Conservation (phyloP, 768 basidiomycete genomes). For the Infundibulicybe gibba region DNA sequence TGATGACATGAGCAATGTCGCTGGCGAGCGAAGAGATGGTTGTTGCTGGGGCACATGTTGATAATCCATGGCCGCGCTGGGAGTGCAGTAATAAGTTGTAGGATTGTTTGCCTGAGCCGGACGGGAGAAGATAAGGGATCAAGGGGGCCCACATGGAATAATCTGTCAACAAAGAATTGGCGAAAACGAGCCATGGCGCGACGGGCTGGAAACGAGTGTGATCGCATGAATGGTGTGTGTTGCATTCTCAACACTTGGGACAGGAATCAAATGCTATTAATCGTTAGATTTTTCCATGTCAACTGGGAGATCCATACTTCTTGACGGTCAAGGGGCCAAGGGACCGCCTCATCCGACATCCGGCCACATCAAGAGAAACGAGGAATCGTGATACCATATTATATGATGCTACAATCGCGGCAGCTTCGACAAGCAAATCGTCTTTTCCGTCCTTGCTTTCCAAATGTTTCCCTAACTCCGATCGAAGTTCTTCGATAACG, state of each 20-base stretch:
- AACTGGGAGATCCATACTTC: conserved; percentile 26
- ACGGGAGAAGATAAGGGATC: conserved; percentile 32
- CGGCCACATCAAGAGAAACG: conserved; percentile 60
- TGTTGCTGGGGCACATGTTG: conserved; percentile 28
- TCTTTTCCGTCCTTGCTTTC: conserved; percentile 24
- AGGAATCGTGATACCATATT: conserved; percentile 73
- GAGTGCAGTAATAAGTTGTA: conserved; percentile 49
- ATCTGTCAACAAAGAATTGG: conserved; percentile 48
- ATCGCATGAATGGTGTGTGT: conserved; percentile 37
- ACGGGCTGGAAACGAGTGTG: conserved; percentile 32
- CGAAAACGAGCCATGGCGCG: conserved; percentile 48
- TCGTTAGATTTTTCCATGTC: neutral
- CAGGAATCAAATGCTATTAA: conserved; percentile 33
- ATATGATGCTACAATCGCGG: conserved; percentile 49
- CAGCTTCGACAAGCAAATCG: conserved; percentile 52
- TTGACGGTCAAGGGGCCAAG: conserved; percentile 47
- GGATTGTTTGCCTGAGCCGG: conserved; percentile 9
- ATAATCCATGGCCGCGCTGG: conserved; percentile 49
- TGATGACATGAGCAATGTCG: conserved; percentile 37
- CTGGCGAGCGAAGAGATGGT: conserved; percentile 43
- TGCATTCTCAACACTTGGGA: conserved; percentile 25
- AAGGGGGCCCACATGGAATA: conserved; percentile 44
- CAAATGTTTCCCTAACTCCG: conserved; percentile 24
- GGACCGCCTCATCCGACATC: conserved; percentile 37
- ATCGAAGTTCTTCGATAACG: conserved; percentile 36